Conservation (phyloP, 768 basidiomycete species). For the Amanita phalloides region DNA sequence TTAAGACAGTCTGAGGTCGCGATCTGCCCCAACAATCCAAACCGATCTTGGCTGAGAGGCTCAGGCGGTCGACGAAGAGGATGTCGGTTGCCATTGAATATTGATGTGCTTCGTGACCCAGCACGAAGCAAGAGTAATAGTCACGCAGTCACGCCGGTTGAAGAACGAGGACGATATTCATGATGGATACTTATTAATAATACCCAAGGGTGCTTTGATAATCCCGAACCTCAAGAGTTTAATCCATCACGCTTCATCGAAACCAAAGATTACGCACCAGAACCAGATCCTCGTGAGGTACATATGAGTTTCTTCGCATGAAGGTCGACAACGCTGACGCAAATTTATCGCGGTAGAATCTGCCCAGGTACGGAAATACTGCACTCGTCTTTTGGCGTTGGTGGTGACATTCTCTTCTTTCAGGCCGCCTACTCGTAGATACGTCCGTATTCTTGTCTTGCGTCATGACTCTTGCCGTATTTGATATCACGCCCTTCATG, state of each 20-base stretch:
- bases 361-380: conserved; percentile 19
- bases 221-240: conserved; percentile 21
- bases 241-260: conserved; percentile 37
- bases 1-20: conserved; percentile 38
- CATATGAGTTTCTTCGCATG: conserved; percentile 3
- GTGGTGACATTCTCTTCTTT: neutral
- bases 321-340: neutral
- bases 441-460: conserved; percentile 29
- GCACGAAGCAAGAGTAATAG: too few species aligned
- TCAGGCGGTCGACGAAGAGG: conserved; percentile 33
- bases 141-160: too few species aligned
- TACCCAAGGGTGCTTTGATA: too few species aligned
- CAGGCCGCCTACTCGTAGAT: conserved; percentile 22
- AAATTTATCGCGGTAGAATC: conserved; percentile 13
- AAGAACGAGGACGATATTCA: too few species aligned
- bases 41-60: conserved; percentile 31
- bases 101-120: too few species aligned
- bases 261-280: conserved; percentile 22
- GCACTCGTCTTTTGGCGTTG: neutral
- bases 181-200: too few species aligned
- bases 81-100: conserved; percentile 25
- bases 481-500: conserved; percentile 22
- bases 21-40: conserved; percentile 39
- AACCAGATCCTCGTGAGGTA: conserved; percentile 35
- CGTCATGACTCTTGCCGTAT: conserved; percentile 29